Percentiles rank a stretch among this genome's conserved stretches.
Conservation (phyloP, 768 basidiomycete genomes). For the Leccinum arenicola region DNA sequence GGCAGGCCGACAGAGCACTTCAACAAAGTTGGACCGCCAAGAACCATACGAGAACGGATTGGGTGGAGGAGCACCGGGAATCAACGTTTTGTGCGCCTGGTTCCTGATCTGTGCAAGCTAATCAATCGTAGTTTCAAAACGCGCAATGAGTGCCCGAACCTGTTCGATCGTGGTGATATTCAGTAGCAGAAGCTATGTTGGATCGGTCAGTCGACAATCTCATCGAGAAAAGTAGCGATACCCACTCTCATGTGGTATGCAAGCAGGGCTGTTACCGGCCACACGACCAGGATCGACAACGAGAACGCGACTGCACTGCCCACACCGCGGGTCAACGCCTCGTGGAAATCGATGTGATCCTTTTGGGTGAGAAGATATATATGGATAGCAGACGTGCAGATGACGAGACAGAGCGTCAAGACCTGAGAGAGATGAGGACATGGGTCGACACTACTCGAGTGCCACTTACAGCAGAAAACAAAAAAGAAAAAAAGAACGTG, state of each 20-base stretch:
- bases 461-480: constrained; percentile 68
- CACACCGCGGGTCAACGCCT: constrained; percentile 48
- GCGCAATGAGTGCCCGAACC: constrained; percentile 42
- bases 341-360: constrained; percentile 45
- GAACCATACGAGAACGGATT: constrained; percentile 87
- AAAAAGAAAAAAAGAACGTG: constrained; percentile 83
- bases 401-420: constrained; percentile 69
- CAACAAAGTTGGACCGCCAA: constrained; percentile 70
- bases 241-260: constrained; percentile 85
- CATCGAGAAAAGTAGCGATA: constrained; percentile 2
- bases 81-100: constrained; percentile 71
- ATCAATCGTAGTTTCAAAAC: constrained; percentile 7
- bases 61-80: constrained; percentile 61
- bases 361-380: constrained; percentile 62
- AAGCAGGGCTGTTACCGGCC: constrained; percentile 79
- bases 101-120: constrained; percentile 65
- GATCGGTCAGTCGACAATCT: constrained; percentile 2
- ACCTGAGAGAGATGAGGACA: constrained; percentile 43
- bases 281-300: constrained; percentile 68
- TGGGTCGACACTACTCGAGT: not conserved
- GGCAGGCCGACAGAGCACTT: constrained; percentile 76
- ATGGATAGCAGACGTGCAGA: constrained; percentile 82
- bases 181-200: constrained; percentile 64
- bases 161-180: constrained; percentile 98
- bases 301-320: constrained; percentile 83